phyloP scores from a whole-genome alignment of 1,139 yeast genomes.

The Sugiyamaella pinicola region DNA sequence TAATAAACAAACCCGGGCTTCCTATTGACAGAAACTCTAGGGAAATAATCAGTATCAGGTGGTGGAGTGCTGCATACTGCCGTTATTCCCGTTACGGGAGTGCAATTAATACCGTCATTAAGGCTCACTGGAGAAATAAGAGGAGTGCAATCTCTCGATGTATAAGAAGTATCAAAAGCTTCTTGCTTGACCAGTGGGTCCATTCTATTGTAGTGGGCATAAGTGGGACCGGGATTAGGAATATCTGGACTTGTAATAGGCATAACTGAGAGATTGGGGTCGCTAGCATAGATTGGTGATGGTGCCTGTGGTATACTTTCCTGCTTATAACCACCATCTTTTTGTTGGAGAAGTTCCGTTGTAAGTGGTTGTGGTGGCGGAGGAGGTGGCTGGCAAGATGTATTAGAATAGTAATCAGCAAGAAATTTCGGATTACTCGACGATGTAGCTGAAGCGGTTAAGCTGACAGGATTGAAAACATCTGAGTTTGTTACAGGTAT shows the following conservation, averaged over 20 bases:
- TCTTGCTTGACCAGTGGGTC: slow-evolving; percentile 9
- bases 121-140: slow-evolving; percentile 9
- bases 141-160: slow-evolving; percentile 8
- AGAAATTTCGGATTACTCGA: neutral
- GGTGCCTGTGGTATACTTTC: neutral
- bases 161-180: neutral
- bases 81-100: neutral
- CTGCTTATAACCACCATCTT: slow-evolving; percentile 3
- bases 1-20: neutral
- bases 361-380: neutral
- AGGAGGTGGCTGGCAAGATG: no score
- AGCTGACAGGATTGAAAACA: neutral
- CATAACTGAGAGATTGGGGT: slow-evolving; percentile 6
- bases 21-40: neutral
- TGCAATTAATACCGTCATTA: slow-evolving; percentile 1
- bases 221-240: slow-evolving; percentile 2
- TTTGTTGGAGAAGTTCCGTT: neutral
- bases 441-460: neutral
- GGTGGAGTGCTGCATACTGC: neutral
- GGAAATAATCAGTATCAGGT: slow-evolving; percentile 5
- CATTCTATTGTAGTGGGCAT: neutral
- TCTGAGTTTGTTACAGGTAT: neutral
- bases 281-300: neutral
- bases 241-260: neutral
- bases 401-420: neutral